Evolutionary conservation across 176 grass and related monocot species (phyloP), one percentile per base, ranked within the genome.

Genomic region (Carex pumila): DNA sequence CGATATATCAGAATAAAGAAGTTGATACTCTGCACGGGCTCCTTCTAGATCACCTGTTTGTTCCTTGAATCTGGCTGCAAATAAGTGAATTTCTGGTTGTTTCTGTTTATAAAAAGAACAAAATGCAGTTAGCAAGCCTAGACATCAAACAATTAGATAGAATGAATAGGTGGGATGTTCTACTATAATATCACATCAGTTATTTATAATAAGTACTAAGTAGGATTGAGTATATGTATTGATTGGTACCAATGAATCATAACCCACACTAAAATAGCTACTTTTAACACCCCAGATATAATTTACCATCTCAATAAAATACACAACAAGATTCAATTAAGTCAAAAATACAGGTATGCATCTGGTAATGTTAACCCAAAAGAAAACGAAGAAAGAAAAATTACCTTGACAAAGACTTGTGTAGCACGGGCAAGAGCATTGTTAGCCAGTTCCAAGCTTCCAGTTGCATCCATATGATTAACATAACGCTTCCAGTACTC

Each of bases 401-500:
- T 83, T 94, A 95, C 96, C 93, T 98, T 99, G 34, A 99, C 96
- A 92, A 99, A 99, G 36, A 99, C 91, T 83, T 99, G 92, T 84
- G 96, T 94, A 52, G 96, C 93, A 73, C 96, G 93, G 85, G 89
- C 88, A 89, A 99, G 87, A 31, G 96, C 96, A 93, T 99, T 99
- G 86, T 87, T 95, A 69, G 96, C 93, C 67, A 99, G 91, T 65
- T 99, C 96, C 82, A 99, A 85, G 81, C 91, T 99, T 87, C 87
- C 89, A 86, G 85, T 93, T 61, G 74, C 85, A 67, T 99, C 93
- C 96, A 99, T 99, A 84, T 87, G 93, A 83, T 92, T 79, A 49
- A 99, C 96, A 87, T 99, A 99, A 52, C 96, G 96, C 45, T 89
- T 99, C 96, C 96, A 99, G 61, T 93, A 99, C 68, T 99, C 96